Evolutionary conservation across 2,329 filamentous ascomycete genomes (phyloP), one percentile per base, ranked within the genome.

Genomic region (Exophiala lecanii-corni): DNA sequence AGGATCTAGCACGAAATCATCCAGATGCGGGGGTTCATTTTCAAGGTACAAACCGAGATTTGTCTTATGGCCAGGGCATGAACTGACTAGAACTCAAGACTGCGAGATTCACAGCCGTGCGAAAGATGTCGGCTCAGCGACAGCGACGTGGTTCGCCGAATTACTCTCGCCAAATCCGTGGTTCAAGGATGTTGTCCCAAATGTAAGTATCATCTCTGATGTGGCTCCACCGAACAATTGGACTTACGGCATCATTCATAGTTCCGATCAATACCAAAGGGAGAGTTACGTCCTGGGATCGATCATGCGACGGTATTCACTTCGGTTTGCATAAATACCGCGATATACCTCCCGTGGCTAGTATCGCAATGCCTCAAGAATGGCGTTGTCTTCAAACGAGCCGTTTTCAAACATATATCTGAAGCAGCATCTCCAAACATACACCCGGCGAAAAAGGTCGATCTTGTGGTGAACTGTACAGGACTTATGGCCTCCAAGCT

Each of bases 261-360:
- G 74, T 91, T 81, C 64, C 76, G 78, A 48, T 68, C 79, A 44
- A 64, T 91, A 3, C 59, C 73, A 3, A 62, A 73, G 28, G 35
- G 36, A 19, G 73, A 84, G 54, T 68, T 94, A 1, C 76, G 79
- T 0, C 56, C 68, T 0, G 85, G 77, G 13, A 76, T 82, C 40
- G 82, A 88, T 47, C 84, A 82, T 9, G 89, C 81, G 17, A 85
- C 79, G 38, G 72, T 75, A 42, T 95, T 92, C 63, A 87, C 79
- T 5, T 91, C 86, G 1, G 82, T 95, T 30, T 96, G 89, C 67
- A 91, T 96, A 62, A 96, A 97, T 67, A 86, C 86, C 0, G 79
- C 85, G 31, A 67, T 96, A 45, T 97, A 96, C 66, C 78, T 96
- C 2, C 80, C 86, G 3, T 96, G 86, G 79, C 80, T 97, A 0